Percentiles rank a stretch among this genome's conserved stretches.
Conservation (phyloP, 169 alveolate genomes). For the Plasmodium vivax region DNA sequence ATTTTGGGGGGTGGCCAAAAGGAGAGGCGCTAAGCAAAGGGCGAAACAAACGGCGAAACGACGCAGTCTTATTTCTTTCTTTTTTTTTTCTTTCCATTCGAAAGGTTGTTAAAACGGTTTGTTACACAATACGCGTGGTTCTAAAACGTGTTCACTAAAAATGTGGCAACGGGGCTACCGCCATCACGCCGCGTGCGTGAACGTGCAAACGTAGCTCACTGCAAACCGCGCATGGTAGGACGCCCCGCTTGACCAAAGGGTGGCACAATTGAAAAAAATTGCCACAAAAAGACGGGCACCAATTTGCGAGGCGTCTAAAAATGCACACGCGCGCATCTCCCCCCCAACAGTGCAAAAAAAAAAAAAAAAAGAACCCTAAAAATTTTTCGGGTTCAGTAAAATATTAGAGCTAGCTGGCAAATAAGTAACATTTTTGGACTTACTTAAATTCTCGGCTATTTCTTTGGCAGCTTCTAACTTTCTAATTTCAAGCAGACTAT, state of each 20-base stretch:
- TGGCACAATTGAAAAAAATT: background rate
- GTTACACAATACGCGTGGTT: background rate
- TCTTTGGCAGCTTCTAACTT: constrained; percentile 97
- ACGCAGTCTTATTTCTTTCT: background rate
- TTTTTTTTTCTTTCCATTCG: background rate
- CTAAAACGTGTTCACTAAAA: background rate
- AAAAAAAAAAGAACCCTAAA: background rate
- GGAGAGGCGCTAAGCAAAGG: background rate
- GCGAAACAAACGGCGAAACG: background rate
- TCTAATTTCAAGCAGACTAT: constrained; percentile 95
- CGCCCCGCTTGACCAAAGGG: background rate
- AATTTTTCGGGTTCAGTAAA: constrained; percentile 74
- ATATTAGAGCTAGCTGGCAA: constrained; percentile 82
- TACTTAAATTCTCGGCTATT: constrained; percentile 94
- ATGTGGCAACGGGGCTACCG: background rate
- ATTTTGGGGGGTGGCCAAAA: background rate
- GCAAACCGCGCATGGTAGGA: background rate
- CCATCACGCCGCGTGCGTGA: background rate
- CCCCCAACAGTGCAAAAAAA: background rate
- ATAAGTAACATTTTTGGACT: constrained; percentile 93
- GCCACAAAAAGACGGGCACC: background rate
- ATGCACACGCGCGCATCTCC: background rate
- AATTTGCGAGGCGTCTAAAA: background rate
- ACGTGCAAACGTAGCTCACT: background rate
- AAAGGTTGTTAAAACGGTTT: background rate